A percentile compares a stretch with the other conserved stretches of the same genome.
These are phyloP conservation scores for Pichia terricola DNA, from an alignment of 1,139 yeast genomes.

Conservation along the genomic window DNA sequence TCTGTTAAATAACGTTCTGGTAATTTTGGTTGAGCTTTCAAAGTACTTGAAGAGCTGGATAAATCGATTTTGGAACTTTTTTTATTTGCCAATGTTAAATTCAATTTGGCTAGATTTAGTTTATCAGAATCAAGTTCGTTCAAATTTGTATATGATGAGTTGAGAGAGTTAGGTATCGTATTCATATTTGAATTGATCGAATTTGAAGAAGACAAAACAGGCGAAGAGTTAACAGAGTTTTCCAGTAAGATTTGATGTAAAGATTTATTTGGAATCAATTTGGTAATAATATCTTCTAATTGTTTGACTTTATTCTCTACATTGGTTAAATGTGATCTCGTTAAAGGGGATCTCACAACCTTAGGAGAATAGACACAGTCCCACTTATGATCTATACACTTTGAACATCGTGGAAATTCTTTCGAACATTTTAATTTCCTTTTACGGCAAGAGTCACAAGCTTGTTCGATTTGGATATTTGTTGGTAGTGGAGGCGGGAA, in stretches of 20 bases:
- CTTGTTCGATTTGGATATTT: conserved; percentile 22
- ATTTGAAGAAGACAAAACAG: neutral
- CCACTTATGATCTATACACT: conserved; percentile 67
- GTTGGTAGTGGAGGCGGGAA: neutral
- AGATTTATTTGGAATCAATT: conserved; percentile 31
- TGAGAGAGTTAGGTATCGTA: neutral
- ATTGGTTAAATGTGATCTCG: conserved; percentile 69
- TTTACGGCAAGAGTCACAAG: conserved; percentile 51
- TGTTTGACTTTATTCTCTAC: conserved; percentile 57
- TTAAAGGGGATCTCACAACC: conserved; percentile 68
- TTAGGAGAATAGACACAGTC: conserved; percentile 65
- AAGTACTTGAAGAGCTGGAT: neutral
- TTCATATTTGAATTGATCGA: neutral
- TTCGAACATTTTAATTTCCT: conserved; percentile 50
- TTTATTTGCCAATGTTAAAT: too few species aligned
- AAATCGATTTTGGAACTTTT: neutral
- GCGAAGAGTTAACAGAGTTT: neutral
- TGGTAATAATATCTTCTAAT: conserved; percentile 44
- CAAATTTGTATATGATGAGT: neutral
- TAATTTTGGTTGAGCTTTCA: conserved; percentile 16
- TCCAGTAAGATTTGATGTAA: conserved; percentile 27
- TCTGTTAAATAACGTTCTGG: conserved; percentile 35
- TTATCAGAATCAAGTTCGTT: neutral
- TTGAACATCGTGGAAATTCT: conserved; percentile 67
- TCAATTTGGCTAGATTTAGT: neutral